Percentiles rank a stretch among this genome's conserved stretches.
Evolutionary conservation across 2,329 filamentous ascomycete genomes (phyloP).

Genomic region (Pyrenochaeta sp.): DNA sequence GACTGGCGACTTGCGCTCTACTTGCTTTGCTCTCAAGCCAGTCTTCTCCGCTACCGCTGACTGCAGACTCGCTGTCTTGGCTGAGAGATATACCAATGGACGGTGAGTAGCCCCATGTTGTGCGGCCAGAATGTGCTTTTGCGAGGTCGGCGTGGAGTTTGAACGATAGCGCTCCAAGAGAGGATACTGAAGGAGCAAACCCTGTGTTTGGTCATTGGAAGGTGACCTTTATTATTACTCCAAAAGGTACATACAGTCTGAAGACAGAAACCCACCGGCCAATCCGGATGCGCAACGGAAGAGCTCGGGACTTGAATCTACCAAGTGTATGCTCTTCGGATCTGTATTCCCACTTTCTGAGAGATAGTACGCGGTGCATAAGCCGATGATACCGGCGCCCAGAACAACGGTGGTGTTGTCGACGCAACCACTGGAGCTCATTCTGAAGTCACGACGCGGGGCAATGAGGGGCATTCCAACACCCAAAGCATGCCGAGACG

Average conservation of each 20-base stretch:
- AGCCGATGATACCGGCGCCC: constrained; percentile 56
- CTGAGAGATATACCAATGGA: constrained; percentile 67
- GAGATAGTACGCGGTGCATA: constrained; percentile 69
- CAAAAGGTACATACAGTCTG: constrained; percentile 63
- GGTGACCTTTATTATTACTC: background rate
- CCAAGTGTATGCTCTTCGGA: constrained; percentile 62
- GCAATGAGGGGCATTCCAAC: constrained; percentile 2
- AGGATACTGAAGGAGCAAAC: constrained; percentile 67
- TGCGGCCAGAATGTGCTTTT: constrained; percentile 63
- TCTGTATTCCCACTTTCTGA: constrained; percentile 53
- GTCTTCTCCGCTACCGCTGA: constrained; percentile 63
- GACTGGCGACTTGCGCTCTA: constrained; percentile 62
- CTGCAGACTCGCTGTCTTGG: constrained; percentile 54
- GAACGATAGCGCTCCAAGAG: constrained; percentile 73
- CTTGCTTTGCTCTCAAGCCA: constrained; percentile 73
- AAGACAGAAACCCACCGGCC: constrained; percentile 77
- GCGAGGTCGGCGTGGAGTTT: constrained; percentile 73
- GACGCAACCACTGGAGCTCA: constrained; percentile 11
- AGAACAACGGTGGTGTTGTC: constrained; percentile 44
- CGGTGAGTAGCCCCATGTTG: constrained; percentile 66
- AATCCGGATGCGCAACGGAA: constrained; percentile 79
- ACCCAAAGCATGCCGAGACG: background rate
- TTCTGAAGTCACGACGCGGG: background rate
- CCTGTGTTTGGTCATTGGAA: constrained; percentile 29
- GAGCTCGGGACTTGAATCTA: constrained; percentile 67